Evolutionary conservation across 1,139 yeast species (phyloP).

Genomic region (Magnusiomyces fungicola): DNA sequence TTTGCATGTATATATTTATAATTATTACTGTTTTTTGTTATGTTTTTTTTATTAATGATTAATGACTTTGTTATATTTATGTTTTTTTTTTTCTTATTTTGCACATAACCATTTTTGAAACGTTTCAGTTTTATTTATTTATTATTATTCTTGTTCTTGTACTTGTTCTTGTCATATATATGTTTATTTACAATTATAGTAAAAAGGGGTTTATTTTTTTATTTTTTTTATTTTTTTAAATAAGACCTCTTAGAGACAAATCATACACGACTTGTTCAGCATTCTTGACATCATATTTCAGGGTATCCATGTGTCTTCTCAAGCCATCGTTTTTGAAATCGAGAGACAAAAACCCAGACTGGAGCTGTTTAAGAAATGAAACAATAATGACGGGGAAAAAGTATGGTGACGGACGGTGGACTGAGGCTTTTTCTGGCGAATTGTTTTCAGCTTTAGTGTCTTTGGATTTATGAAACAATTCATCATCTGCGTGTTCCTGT

Average conservation of each 20-base stretch:
- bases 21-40: no score
- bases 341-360: conserved; percentile 28
- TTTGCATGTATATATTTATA: neutral
- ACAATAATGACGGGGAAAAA: conserved; percentile 17
- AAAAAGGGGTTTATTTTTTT: no score
- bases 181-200: no score
- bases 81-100: no score
- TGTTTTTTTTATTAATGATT: no score
- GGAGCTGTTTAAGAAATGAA: conserved; percentile 27
- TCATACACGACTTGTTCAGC: conserved; percentile 33
- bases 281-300: conserved; percentile 33
- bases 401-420: conserved; percentile 7
- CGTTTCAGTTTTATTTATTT: no score
- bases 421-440: conserved; percentile 7
- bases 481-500: neutral
- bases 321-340: conserved; percentile 31
- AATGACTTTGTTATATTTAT: no score
- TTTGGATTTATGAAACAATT: neutral
- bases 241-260: conserved; percentile 25
- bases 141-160: no score
- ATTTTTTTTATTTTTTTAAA: neutral
- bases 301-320: conserved; percentile 29
- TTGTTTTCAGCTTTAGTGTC: conserved; percentile 11
- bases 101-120: no score
- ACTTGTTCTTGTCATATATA: no score